Evolutionary conservation across 2,329 filamentous ascomycete species (phyloP), one percentile per base, ranked within the genome.

Genomic region (Botrytis hyacinthi): DNA sequence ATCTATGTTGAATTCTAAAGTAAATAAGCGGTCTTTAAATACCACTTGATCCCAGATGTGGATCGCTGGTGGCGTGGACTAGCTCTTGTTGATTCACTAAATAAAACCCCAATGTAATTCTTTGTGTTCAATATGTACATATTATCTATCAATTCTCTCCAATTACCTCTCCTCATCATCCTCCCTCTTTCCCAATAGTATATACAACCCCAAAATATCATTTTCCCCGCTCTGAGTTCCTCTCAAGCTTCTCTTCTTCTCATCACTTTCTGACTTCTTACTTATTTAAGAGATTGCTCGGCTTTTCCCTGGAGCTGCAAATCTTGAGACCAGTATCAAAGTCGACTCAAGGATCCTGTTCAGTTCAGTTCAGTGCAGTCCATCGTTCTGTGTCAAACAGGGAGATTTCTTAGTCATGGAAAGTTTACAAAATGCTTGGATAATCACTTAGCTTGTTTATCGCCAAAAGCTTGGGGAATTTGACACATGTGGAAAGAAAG

Each of bases 61-160:
- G 5, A 54, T 54, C 5, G 48, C 26, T 51, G 14, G 26, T n/a
- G 14, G 22, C 6, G 4, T n/a, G 4, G 4, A 51, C 3, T 54
- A 54, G 5, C 14, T 16, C 14, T n/a, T 54, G 12, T 54, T 29
- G 26, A 29, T 16, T 26, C 48, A 54, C n/a, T 16, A 18, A 6
- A 54, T 29, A 3, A 29, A 18, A 29, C 6, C 5, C 5, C 3
- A 7, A 18, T 18, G 6, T 54, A 16, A n/a, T 29, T 16, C 0
- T 18, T 29, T 29, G 1, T 54, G n/a, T 29, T 29, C 26, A 29
- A 18, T 8, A n/a, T 16, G 18, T 51, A 14, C 26, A n/a, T 7
- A 14, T 6, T 1, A 54, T 4, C 1, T 1, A 29, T 6, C 12
- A n/a, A 4, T 0, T 5, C 14, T 29, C 2, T 29, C 26, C 14